Evolutionary conservation across 179 eudicot genomes (phyloP).

Genomic region (Silene noctiflora): DNA sequence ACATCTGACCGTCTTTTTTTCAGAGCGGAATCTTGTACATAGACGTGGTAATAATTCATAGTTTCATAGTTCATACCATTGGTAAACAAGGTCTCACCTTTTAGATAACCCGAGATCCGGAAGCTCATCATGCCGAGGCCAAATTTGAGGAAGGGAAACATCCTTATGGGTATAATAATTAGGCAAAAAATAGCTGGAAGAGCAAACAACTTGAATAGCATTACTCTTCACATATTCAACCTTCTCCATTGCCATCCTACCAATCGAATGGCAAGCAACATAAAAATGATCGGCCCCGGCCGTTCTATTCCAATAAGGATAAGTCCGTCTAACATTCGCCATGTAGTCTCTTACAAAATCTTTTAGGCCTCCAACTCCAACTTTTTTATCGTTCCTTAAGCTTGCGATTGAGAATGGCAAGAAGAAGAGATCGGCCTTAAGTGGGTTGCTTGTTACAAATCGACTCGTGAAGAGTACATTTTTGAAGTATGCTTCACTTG

Average conservation of each 20-base stretch:
- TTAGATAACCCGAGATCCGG: constrained; percentile 42
- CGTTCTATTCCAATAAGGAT: constrained; percentile 74
- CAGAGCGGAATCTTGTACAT: too few relatives aligned
- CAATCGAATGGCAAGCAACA: constrained; percentile 83
- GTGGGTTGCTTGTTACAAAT: constrained; percentile 65
- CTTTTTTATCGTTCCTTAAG: constrained; percentile 54
- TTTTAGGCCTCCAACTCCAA: constrained; percentile 63
- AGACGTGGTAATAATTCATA: too few relatives aligned
- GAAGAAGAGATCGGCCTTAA: constrained; percentile 68
- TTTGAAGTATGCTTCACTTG: constrained; percentile 80
- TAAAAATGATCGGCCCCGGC: constrained; percentile 89
- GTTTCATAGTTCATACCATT: too few relatives aligned
- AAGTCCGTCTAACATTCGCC: constrained; percentile 38
- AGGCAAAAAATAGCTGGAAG: constrained; percentile 72
- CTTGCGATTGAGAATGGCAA: constrained; percentile 81
- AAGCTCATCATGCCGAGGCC: constrained; percentile 64
- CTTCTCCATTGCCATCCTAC: constrained; percentile 62
- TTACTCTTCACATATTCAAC: constrained; percentile 57
- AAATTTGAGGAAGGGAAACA: constrained; percentile 79
- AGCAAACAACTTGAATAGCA: constrained; percentile 83
- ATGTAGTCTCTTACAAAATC: constrained; percentile 57
- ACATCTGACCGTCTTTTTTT: too few relatives aligned
- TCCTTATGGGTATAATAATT: constrained; percentile 77
- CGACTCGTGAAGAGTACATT: constrained; percentile 57
- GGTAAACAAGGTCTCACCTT: constrained; percentile 62